phyloP scores from a whole-genome alignment of 345 rosid species.

The Brassica napus region DNA sequence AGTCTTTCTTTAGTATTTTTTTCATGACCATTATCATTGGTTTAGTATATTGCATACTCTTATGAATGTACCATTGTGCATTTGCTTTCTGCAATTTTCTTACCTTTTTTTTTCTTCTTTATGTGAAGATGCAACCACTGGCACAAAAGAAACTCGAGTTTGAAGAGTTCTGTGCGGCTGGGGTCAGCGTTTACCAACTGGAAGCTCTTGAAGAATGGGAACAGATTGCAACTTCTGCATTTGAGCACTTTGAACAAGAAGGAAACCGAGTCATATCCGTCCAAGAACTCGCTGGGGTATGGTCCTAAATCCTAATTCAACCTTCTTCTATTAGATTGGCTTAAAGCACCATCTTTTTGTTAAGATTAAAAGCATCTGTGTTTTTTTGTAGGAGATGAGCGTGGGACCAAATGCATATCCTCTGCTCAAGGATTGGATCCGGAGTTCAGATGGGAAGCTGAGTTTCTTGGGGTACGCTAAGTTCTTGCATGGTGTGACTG shows the following conservation, averaged over 20 bases:
- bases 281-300: conserved; percentile 78
- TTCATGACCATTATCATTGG: not conserved
- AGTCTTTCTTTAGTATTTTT: not conserved
- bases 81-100: no score
- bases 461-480: conserved; percentile 71
- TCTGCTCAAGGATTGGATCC: conserved; percentile 55
- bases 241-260: conserved; percentile 78
- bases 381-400: conserved; percentile 57
- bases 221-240: conserved; percentile 64
- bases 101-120: no score
- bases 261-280: conserved; percentile 78
- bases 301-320: conserved; percentile 22
- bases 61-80: not conserved
- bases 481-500: conserved; percentile 76
- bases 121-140: conserved; percentile 71
- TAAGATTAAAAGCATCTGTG: not conserved
- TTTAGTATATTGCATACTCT: not conserved
- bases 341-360: conserved; percentile 3
- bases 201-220: conserved; percentile 94
- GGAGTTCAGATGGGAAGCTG: conserved; percentile 64
- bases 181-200: conserved; percentile 75
- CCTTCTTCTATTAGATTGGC: not conserved
- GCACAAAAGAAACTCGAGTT: conserved; percentile 65
- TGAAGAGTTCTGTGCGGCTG: conserved; percentile 94
- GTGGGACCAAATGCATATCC: conserved; percentile 55